Percentiles rank a stretch among this genome's conserved stretches.
Evolutionary conservation across 1,284 basidiomycete species (phyloP).

Genomic region (Pterulicium gracile): DNA sequence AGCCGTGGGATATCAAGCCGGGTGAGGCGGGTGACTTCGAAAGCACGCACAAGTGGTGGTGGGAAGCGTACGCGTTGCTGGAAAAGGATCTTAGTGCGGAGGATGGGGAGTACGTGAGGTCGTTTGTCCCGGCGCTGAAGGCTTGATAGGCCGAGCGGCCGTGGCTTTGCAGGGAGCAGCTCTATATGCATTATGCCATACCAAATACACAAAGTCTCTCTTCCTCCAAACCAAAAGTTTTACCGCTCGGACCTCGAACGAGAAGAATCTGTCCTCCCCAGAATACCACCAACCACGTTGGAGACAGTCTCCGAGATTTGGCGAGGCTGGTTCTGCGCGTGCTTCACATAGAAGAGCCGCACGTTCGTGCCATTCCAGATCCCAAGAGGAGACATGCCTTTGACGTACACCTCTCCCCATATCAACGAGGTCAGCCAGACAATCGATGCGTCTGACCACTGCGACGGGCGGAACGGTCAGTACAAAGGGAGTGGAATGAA

Average conservation of each 20-base stretch:
- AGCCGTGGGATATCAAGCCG: conserved; percentile 19
- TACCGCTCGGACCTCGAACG: neutral
- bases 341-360: conserved; percentile 82
- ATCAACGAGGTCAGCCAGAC: conserved; percentile 85
- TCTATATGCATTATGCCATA: no score
- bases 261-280: conserved; percentile 26
- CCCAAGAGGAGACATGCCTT: conserved; percentile 71
- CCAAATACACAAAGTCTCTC: no score
- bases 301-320: conserved; percentile 69
- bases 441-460: conserved; percentile 86
- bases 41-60: conserved; percentile 20
- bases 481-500: neutral
- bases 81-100: conserved; percentile 3
- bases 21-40: conserved; percentile 12
- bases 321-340: conserved; percentile 55
- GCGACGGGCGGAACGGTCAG: conserved; percentile 8
- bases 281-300: conserved; percentile 62
- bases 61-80: conserved; percentile 19
- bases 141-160: no score
- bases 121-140: neutral
- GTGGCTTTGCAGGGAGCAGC: no score
- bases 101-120: neutral
- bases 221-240: no score
- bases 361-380: conserved; percentile 85
- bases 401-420: conserved; percentile 92